These are phyloP conservation scores for Penstemon eatonii DNA, from an alignment of 257 asterid species.

Conservation along the genomic window DNA sequence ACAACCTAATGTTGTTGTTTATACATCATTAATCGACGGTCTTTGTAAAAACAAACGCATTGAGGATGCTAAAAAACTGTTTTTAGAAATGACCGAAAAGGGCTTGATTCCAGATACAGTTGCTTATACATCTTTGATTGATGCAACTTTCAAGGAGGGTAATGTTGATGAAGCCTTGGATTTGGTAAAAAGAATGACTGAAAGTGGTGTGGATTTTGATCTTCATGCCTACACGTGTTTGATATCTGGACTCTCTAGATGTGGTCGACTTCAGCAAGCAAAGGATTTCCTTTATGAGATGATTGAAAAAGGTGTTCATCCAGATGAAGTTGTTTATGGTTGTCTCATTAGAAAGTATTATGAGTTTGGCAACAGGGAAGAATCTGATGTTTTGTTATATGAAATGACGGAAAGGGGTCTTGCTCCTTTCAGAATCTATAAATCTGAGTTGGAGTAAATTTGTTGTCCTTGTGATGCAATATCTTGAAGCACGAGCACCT, in stretches of 20 bases:
- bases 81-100: slow-evolving; percentile 61
- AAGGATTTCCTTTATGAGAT: slow-evolving; percentile 67
- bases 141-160: slow-evolving; percentile 70
- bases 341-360: slow-evolving; percentile 68
- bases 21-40: slow-evolving; percentile 75
- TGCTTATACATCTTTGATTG: slow-evolving; percentile 66
- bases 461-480: slow-evolving; percentile 24
- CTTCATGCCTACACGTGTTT: slow-evolving; percentile 76
- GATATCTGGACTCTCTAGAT: slow-evolving; percentile 70
- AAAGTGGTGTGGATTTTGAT: slow-evolving; percentile 65
- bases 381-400: slow-evolving; percentile 58
- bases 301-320: slow-evolving; percentile 67
- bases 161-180: slow-evolving; percentile 64
- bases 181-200: slow-evolving; percentile 60
- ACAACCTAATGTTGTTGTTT: slow-evolving; percentile 65
- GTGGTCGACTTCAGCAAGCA: slow-evolving; percentile 62
- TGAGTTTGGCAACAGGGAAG: slow-evolving; percentile 61
- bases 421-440: slow-evolving; percentile 30
- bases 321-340: slow-evolving; percentile 71
- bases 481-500: slow-evolving; percentile 23
- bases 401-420: slow-evolving; percentile 65
- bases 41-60: slow-evolving; percentile 57
- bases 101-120: slow-evolving; percentile 68
- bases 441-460: slow-evolving; percentile 30
- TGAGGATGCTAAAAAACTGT: slow-evolving; percentile 62